These are phyloP conservation scores for Clonostachys rhizophaga DNA, from an alignment of 2,329 filamentous ascomycete species.

Conservation along the genomic window DNA sequence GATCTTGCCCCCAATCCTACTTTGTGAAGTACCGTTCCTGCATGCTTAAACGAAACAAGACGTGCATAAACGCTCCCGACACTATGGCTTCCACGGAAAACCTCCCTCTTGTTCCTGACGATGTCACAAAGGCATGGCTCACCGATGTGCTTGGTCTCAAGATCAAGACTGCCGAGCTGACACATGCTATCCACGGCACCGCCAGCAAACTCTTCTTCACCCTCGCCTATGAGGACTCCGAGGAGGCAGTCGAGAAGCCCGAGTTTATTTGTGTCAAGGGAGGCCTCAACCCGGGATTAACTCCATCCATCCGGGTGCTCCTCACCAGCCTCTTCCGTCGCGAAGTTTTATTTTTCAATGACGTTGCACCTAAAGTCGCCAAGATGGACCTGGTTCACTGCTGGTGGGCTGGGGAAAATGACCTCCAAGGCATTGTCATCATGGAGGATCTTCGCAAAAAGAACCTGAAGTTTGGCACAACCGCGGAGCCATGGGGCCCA, in stretches of 20 bases:
- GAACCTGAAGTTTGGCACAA: slow-evolving; percentile 21
- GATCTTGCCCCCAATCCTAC: too few relatives aligned
- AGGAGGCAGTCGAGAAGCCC: neutral
- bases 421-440: slow-evolving; percentile 28
- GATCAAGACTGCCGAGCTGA: neutral
- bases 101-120: neutral
- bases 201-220: slow-evolving; percentile 19
- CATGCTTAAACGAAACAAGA: too few relatives aligned
- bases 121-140: neutral
- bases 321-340: slow-evolving; percentile 19
- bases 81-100: too few relatives aligned
- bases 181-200: slow-evolving; percentile 10
- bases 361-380: slow-evolving; percentile 25
- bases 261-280: slow-evolving; percentile 27
- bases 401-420: slow-evolving; percentile 6
- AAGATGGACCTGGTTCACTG: slow-evolving; percentile 22
- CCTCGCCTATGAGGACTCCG: slow-evolving; percentile 16
- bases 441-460: slow-evolving; percentile 23
- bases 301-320: slow-evolving; percentile 12
- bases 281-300: slow-evolving; percentile 25
- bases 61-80: too few relatives aligned
- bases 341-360: slow-evolving; percentile 28
- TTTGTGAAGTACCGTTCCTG: too few relatives aligned
- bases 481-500: slow-evolving; percentile 22
- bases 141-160: neutral